Percentiles rank a stretch among this genome's conserved stretches.
Conservation (phyloP, 345 rosid species). For the Punica granatum region DNA sequence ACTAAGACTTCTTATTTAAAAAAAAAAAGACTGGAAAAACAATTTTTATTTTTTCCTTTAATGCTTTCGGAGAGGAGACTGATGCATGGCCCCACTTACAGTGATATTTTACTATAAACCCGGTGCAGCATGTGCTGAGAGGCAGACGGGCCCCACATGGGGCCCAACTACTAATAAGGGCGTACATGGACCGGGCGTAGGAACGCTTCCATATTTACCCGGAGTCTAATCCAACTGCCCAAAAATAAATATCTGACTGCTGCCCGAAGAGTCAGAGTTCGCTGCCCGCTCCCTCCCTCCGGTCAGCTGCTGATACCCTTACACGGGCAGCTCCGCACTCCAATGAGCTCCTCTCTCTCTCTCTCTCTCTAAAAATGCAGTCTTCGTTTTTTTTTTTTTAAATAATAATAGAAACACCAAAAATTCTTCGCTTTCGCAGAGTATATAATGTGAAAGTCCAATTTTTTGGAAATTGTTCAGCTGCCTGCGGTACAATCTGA, state of each 20-base stretch:
- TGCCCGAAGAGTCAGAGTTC: constrained; percentile 14
- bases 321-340: constrained; percentile 11
- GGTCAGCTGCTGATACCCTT: background rate
- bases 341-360: background rate
- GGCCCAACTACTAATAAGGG: no score
- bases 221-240: constrained; percentile 10
- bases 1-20: no score
- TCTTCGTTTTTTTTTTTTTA: background rate
- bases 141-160: no score
- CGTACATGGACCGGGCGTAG: background rate
- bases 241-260: constrained; percentile 12
- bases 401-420: background rate
- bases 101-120: background rate
- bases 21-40: background rate
- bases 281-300: background rate
- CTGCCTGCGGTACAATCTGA: background rate
- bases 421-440: background rate
- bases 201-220: background rate
- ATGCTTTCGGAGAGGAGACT: background rate
- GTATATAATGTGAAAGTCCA: background rate
- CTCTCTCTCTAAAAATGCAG: background rate
- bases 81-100: background rate
- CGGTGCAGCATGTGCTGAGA: background rate
- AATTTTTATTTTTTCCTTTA: background rate
- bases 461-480: background rate